Evolutionary conservation across 805 yeast species (phyloP).

Genomic region (Schizosaccharomyces lindneri): DNA sequence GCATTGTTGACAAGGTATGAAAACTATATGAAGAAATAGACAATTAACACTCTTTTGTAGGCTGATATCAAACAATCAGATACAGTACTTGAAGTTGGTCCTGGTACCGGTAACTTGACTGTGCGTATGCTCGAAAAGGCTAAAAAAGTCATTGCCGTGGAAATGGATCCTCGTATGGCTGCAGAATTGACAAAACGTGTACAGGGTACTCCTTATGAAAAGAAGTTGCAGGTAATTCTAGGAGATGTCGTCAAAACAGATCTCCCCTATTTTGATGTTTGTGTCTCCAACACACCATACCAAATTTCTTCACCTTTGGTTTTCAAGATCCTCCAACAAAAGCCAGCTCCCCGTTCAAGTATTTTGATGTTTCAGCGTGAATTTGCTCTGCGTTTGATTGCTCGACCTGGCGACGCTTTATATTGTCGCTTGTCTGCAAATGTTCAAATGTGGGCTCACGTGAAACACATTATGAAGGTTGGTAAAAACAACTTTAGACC

Average conservation of each 20-base stretch:
- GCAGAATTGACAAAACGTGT: constrained; percentile 94
- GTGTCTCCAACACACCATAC: constrained; percentile 92
- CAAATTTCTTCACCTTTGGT: constrained; percentile 93
- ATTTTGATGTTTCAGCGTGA: constrained; percentile 95
- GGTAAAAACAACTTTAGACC: constrained; percentile 92
- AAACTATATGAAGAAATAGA: neutral
- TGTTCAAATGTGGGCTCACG: constrained; percentile 99
- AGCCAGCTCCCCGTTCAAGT: constrained; percentile 82
- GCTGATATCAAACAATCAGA: constrained; percentile 85
- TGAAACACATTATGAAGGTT: constrained; percentile 93
- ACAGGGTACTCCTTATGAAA: constrained; percentile 84
- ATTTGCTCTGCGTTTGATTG: constrained; percentile 76
- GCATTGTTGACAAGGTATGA: constrained; percentile 61
- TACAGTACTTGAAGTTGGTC: constrained; percentile 86
- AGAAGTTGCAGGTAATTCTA: constrained; percentile 67
- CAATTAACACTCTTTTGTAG: neutral
- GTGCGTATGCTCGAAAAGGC: constrained; percentile 83
- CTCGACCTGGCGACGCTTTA: constrained; percentile 86
- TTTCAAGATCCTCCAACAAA: constrained; percentile 71
- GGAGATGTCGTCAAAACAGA: constrained; percentile 95
- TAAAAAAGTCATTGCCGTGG: constrained; percentile 80
- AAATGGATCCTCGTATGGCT: constrained; percentile 99
- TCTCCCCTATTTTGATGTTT: constrained; percentile 79
- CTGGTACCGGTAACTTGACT: constrained; percentile 96
- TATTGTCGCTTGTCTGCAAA: constrained; percentile 87